A percentile compares a stretch with the other conserved stretches of the same genome.
These are phyloP conservation scores for Lactifluus volemus DNA, from an alignment of 768 basidiomycete species.

Conservation along the genomic window DNA sequence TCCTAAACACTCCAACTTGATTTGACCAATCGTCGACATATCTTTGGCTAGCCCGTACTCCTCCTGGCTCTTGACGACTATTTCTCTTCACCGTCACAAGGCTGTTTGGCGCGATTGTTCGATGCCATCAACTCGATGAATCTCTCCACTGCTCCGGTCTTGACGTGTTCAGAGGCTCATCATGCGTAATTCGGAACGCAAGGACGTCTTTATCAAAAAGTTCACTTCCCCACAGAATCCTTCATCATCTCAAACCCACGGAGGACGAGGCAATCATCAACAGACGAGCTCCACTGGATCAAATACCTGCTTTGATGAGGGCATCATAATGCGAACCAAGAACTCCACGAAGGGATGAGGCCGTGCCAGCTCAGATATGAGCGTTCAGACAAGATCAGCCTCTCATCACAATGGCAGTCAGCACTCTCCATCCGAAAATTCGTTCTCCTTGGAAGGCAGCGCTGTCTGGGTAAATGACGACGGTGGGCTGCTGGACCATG, in stretches of 20 bases:
- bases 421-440: slow-evolving; percentile 59
- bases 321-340: slow-evolving; percentile 37
- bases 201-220: slow-evolving; percentile 87
- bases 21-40: not conserved
- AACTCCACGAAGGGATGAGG: slow-evolving; percentile 4
- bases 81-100: slow-evolving; percentile 80
- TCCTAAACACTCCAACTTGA: not conserved
- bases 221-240: slow-evolving; percentile 30
- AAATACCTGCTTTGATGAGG: slow-evolving; percentile 63
- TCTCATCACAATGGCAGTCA: slow-evolving; percentile 28
- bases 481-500: slow-evolving; percentile 38
- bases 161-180: slow-evolving; percentile 77
- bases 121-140: slow-evolving; percentile 93
- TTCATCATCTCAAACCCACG: slow-evolving; percentile 3
- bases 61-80: slow-evolving; percentile 94
- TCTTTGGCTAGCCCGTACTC: slow-evolving; percentile 69
- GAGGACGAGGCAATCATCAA: slow-evolving; percentile 10
- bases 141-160: slow-evolving; percentile 61
- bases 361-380: slow-evolving; percentile 12
- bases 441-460: slow-evolving; percentile 71
- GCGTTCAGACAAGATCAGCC: not conserved
- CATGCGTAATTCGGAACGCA: slow-evolving; percentile 83
- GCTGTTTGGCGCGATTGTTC: slow-evolving; percentile 82
- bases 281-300: slow-evolving; percentile 36
- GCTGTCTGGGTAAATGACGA: slow-evolving; percentile 83